phyloP scores from a whole-genome alignment of 495 filamentous ascomycete genomes.

The Penicillium alfredii region DNA sequence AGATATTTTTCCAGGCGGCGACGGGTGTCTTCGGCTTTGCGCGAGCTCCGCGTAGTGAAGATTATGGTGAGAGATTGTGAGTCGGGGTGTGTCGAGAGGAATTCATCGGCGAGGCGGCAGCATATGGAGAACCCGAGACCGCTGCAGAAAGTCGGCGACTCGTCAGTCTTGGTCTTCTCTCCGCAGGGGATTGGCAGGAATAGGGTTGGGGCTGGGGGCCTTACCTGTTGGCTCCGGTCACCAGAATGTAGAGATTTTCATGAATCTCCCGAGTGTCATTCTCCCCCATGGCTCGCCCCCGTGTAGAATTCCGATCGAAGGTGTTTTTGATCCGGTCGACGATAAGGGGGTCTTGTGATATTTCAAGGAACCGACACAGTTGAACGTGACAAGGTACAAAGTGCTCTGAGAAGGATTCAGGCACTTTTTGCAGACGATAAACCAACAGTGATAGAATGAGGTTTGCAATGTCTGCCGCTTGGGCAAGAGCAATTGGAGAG shows the following conservation, averaged over 20 bases:
- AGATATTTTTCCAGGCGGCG: conserved; percentile 36
- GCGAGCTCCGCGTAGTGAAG: conserved; percentile 46
- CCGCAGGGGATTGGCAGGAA: not conserved
- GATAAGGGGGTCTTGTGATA: too few relatives aligned
- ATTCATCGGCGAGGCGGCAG: conserved; percentile 85
- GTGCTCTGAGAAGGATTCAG: too few relatives aligned
- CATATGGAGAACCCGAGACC: conserved; percentile 86
- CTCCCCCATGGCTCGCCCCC: too few relatives aligned
- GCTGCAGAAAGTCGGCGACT: conserved; percentile 39
- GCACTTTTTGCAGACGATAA: too few relatives aligned
- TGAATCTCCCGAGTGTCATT: too few relatives aligned
- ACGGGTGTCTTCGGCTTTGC: conserved; percentile 41
- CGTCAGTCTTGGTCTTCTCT: not conserved
- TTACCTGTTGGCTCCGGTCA: conserved; percentile 51
- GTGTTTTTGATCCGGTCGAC: too few relatives aligned
- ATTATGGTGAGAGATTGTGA: conserved; percentile 51
- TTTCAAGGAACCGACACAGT: too few relatives aligned
- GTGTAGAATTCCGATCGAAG: too few relatives aligned
- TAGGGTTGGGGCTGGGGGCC: not conserved
- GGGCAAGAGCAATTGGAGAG: too few relatives aligned
- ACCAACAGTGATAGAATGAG: too few relatives aligned
- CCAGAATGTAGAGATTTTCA: conserved; percentile 32
- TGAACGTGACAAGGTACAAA: too few relatives aligned
- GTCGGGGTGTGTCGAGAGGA: conserved; percentile 60
- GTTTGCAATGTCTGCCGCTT: too few relatives aligned